phyloP scores from a whole-genome alignment of 148 eudicot species.

The Talinum fruticosum region DNA sequence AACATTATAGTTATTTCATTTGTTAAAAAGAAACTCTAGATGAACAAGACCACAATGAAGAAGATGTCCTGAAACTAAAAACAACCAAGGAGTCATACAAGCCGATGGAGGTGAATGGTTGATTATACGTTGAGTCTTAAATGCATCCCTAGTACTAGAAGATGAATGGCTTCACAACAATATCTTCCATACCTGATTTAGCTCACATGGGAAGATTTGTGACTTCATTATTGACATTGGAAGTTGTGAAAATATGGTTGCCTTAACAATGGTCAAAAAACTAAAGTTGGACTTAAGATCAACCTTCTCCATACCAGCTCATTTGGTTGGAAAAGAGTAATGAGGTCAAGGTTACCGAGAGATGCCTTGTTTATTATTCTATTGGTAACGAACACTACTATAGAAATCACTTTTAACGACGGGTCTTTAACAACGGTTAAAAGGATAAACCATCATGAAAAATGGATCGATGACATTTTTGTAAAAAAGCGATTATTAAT shows the following conservation, averaged over 20 bases:
- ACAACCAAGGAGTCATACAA: not conserved
- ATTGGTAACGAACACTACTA: too few species aligned
- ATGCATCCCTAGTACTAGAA: not conserved
- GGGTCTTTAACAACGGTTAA: too few species aligned
- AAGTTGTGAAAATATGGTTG: too few species aligned
- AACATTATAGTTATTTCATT: not conserved
- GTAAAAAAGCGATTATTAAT: too few species aligned
- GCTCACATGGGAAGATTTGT: too few species aligned
- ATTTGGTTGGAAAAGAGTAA: not conserved
- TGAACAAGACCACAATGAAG: not conserved
- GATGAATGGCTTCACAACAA: too few species aligned
- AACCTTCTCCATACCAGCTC: not conserved
- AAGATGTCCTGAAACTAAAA: not conserved
- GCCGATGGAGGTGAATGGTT: not conserved
- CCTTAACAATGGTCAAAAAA: not conserved
- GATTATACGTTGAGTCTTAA: not conserved
- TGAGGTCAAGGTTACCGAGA: not conserved
- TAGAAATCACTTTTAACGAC: too few species aligned
- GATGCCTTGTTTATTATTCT: too few species aligned
- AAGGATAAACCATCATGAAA: too few species aligned
- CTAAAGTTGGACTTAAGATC: not conserved
- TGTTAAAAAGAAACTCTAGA: not conserved
- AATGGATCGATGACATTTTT: too few species aligned
- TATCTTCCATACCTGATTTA: too few species aligned
- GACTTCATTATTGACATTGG: too few species aligned